Evolutionary conservation across 768 basidiomycete genomes (phyloP).

Genomic region (Lactarius quietus): DNA sequence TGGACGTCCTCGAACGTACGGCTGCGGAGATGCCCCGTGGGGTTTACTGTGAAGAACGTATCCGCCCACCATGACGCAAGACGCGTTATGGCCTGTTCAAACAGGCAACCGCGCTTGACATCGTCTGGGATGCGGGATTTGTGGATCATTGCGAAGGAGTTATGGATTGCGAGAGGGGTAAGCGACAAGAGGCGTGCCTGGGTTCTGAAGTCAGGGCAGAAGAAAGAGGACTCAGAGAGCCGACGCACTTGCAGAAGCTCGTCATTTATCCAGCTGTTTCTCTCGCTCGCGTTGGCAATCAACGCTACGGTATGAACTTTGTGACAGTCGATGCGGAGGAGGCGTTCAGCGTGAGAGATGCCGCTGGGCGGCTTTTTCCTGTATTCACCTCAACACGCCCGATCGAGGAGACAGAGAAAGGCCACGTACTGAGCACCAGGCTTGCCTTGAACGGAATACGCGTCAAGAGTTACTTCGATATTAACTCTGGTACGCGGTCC

Average conservation of each 20-base stretch:
- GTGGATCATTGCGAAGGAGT: constrained; percentile 76
- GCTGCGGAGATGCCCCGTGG: constrained; percentile 66
- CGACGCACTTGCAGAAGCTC: constrained; percentile 69
- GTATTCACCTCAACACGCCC: background rate
- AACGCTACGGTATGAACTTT: constrained; percentile 87
- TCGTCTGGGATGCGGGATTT: constrained; percentile 78
- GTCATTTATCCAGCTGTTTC: constrained; percentile 87
- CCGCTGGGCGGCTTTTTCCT: constrained; percentile 40
- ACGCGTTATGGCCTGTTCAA: constrained; percentile 72
- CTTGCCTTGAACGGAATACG: constrained; percentile 39
- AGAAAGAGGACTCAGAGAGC: background rate
- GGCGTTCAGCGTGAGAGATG: constrained; percentile 61
- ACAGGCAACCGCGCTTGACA: constrained; percentile 78
- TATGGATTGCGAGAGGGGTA: constrained; percentile 76
- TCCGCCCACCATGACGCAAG: constrained; percentile 84
- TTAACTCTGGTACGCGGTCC: constrained; percentile 37
- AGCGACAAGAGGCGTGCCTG: constrained; percentile 89
- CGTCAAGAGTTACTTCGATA: constrained; percentile 71
- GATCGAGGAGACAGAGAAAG: background rate
- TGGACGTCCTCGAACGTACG: constrained; percentile 76
- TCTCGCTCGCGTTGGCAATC: constrained; percentile 63
- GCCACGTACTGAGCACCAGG: constrained; percentile 45
- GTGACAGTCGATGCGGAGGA: constrained; percentile 75
- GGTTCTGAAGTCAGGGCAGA: constrained; percentile 18
- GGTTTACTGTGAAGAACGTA: constrained; percentile 61